These are phyloP conservation scores for Gymnopilus dilepis DNA, from an alignment of 768 basidiomycete species.

Conservation along the genomic window DNA sequence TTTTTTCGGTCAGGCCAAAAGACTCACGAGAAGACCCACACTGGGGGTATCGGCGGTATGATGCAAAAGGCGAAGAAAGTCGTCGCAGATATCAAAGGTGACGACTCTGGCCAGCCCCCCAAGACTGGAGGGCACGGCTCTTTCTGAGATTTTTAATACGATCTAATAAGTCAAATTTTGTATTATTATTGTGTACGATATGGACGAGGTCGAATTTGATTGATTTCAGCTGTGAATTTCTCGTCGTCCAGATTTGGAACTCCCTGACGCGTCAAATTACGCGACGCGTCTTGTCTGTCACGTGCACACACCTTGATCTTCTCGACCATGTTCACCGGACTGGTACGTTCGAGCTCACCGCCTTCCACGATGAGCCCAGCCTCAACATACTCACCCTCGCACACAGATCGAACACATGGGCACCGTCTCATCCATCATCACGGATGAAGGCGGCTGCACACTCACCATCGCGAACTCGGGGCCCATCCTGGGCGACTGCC, in stretches of 20 bases:
- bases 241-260: background rate
- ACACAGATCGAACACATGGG: constrained; percentile 89
- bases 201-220: background rate
- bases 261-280: background rate
- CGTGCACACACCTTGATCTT: constrained; percentile 12
- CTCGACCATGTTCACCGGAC: constrained; percentile 74
- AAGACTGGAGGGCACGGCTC: constrained; percentile 5
- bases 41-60: background rate
- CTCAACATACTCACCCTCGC: constrained; percentile 5
- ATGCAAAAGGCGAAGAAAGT: constrained; percentile 19
- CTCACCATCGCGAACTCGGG: constrained; percentile 75
- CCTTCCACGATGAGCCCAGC: background rate
- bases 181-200: too few relatives aligned
- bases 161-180: too few relatives aligned
- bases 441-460: constrained; percentile 79
- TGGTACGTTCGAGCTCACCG: constrained; percentile 51
- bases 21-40: constrained; percentile 4
- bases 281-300: background rate
- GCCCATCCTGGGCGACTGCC: constrained; percentile 85
- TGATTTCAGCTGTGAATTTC: background rate
- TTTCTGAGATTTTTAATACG: background rate
- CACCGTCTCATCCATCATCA: constrained; percentile 64
- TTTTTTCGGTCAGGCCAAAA: too few relatives aligned
- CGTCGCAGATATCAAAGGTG: constrained; percentile 19
- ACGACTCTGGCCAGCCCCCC: background rate